Evolutionary conservation across 2,329 filamentous ascomycete species (phyloP).

Genomic region (Sodiomyces alkalinus): DNA sequence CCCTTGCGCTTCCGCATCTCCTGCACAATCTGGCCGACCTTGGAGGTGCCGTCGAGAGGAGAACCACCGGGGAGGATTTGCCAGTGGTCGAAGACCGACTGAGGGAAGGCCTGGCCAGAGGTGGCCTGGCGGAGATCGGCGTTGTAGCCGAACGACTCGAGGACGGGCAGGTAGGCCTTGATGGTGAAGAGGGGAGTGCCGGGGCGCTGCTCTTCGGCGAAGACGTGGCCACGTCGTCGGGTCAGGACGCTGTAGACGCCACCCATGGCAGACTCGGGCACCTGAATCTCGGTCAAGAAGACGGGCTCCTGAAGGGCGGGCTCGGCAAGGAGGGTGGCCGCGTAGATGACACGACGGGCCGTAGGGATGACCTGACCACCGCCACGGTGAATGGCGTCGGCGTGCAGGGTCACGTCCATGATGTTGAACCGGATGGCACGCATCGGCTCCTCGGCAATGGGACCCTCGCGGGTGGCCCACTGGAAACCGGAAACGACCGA

Average conservation of each 20-base stretch:
- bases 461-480: constrained; percentile 97
- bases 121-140: constrained; percentile 88
- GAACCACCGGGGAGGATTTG: constrained; percentile 89
- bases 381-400: constrained; percentile 99
- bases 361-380: constrained; percentile 98
- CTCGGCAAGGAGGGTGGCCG: constrained; percentile 76
- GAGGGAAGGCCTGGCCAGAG: constrained; percentile 96
- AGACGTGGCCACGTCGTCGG: constrained; percentile 96
- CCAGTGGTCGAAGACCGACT: constrained; percentile 98
- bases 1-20: constrained; percentile 98
- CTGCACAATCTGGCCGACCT: constrained; percentile 70
- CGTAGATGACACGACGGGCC: constrained; percentile 93
- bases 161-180: constrained; percentile 93
- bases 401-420: constrained; percentile 97
- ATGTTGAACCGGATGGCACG: constrained; percentile 96
- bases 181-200: constrained; percentile 99
- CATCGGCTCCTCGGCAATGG: constrained; percentile 96
- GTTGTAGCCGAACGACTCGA: constrained; percentile 98
- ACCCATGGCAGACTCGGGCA: constrained; percentile 97
- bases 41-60: constrained; percentile 66
- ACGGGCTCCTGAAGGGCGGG: constrained; percentile 91
- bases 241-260: constrained; percentile 99
- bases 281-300: constrained; percentile 98
- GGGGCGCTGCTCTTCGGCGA: constrained; percentile 93
- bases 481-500: constrained; percentile 99